Base-by-base conservation (phyloP, 1,139 yeast species). In the Zygosaccharomyces pseudobailii region DNA sequence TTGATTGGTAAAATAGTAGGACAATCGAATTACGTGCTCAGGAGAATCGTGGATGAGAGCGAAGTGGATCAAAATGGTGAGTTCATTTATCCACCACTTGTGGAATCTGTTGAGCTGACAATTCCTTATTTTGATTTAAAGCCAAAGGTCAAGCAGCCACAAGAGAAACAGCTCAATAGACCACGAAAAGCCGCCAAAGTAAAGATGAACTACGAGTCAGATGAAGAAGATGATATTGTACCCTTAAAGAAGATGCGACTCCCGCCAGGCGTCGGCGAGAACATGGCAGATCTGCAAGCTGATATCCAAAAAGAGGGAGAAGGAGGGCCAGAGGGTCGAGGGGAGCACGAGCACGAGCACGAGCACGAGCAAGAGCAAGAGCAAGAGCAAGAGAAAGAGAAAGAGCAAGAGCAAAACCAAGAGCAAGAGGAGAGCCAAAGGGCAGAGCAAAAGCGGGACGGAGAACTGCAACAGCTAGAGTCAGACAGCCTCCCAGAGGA, bases 1-100 rank as follows among this genome's bases (percentile, higher is more conserved):
- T 61, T 82, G 17, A 72, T 87, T 57, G 95, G 95, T 0, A 75
- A 78, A 50, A 70, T 86, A 9, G 74, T 73, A 2, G 88, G 83
- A 1, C 80, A 79, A 28, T 71, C 85, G 0, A 73, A 81, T 4
- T 77, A 75, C 67, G 80, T 74, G 36, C 74, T 82, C 9, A 64
- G 76, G 39, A 71, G 72, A 43, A 81, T 84, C 7, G 68, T 74
- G 2, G 78, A 78, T 37, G 71, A 45, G 9, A 45, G 75, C 9
- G 85, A 80, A 48, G 54, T 75, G 31, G 74, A 66, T 5, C 67
- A 67, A 0, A 72, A 71, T 22, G 71, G 70, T 21, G 59, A 62
- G 30, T 84, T 84, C 1, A 42, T 79, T 22, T 80, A 73, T 55
- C 87, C 87, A 0, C 75, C 77, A 0, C 62, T 52, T 31, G 72